Evolutionary conservation across 306 rosid species (phyloP), one percentile per base, ranked within the genome.

Genomic region (Alnus glutinosa): DNA sequence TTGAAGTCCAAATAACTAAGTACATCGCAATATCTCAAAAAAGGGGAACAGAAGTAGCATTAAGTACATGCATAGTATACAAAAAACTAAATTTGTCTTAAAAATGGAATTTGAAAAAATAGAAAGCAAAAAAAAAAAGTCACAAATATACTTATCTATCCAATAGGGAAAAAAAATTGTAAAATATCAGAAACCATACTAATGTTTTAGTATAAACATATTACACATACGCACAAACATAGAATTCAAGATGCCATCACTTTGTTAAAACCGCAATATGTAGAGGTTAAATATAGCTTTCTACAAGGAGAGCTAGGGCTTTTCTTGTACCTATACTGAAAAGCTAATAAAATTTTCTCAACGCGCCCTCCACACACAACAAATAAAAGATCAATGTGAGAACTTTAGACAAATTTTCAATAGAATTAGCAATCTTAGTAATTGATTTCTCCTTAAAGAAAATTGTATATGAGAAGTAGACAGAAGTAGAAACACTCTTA

Each of bases 1-100:
- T 74, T 58, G 36, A 81, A 59, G 18, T 80, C 73, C 85, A 77
- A 47, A 74, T 55, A 74, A 84, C 76, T 55, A 62, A 71, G 55
- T 68, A 58, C 36, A 64, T 9, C 13, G 42, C n/a, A 73, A 81
- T 44, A 36, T 10, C 75, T 59, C 42, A 58, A 11, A 37, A 74
- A 47, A 23, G 19, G 52, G 47, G 3, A 59, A 34, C 58, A 63
- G 74, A 73, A 72, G 55, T 70, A 79, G 73, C 74, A 69, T 57
- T 5, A 72, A 63, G 36, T 73, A 46, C 66, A 23, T 59, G 37
- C 66, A 67, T 11, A 42, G 6, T 7, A 64, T 12, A 64, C 7
- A 36, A 15, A 37, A 64, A 34, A 64, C 48, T 64, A 15, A 15
- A 64, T 34, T 9, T 2, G 47, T 15, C 48, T 36, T 16, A n/a